These are phyloP conservation scores for Vigna hirtella DNA, from an alignment of 306 rosid genomes.

Conservation along the genomic window DNA sequence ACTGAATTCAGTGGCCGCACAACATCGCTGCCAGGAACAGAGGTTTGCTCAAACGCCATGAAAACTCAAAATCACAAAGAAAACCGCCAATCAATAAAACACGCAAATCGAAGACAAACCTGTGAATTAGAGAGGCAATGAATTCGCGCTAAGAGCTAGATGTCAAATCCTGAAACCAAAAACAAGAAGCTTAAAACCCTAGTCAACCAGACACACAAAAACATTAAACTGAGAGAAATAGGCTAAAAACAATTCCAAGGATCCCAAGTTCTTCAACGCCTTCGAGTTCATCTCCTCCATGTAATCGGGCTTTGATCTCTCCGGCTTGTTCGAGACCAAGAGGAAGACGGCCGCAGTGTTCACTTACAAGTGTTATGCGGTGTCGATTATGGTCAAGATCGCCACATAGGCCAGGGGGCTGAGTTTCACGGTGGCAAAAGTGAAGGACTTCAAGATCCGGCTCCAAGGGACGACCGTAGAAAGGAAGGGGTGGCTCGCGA, in stretches of 20 bases:
- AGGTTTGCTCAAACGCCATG: constrained; percentile 87
- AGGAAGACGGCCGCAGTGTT: constrained; percentile 60
- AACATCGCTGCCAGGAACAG: constrained; percentile 53
- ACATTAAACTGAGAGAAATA: constrained; percentile 16
- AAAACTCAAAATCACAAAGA: constrained; percentile 17
- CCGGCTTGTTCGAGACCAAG: constrained; percentile 65
- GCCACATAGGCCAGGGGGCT: constrained; percentile 61
- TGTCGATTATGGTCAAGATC: constrained; percentile 64
- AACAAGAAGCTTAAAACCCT: constrained; percentile 45
- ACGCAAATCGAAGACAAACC: constrained; percentile 27
- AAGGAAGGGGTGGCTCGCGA: constrained; percentile 60
- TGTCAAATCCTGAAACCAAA: constrained; percentile 17
- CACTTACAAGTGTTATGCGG: constrained; percentile 64
- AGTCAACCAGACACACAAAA: constrained; percentile 41
- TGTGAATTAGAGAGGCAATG: constrained; percentile 5
- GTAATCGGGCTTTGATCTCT: constrained; percentile 47
- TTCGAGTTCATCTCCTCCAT: constrained; percentile 76
- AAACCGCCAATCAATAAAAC: constrained; percentile 39
- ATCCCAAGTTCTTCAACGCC: constrained; percentile 73
- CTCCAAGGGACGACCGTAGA: constrained; percentile 64
- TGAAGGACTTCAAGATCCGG: constrained; percentile 63
- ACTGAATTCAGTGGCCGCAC: constrained; percentile 52
- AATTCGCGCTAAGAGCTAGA: constrained; percentile 27
- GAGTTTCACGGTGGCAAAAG: constrained; percentile 52
- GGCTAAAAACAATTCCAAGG: constrained; percentile 5